Evolutionary conservation across 805 yeast genomes (phyloP).

Genomic region (Wickerhamomyces chaumierensis): DNA sequence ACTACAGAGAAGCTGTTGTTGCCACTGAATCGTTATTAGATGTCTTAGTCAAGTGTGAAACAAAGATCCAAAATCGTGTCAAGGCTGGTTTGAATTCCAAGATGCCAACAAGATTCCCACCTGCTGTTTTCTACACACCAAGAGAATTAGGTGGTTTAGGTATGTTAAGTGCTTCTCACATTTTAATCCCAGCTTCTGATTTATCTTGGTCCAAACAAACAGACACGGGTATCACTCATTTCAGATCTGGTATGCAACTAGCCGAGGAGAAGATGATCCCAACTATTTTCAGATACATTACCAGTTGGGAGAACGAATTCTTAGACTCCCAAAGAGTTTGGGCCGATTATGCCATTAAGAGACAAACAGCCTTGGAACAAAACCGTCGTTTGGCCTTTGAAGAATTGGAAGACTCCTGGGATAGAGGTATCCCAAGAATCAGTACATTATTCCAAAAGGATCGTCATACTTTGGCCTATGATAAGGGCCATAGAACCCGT

Average conservation of each 20-base stretch:
- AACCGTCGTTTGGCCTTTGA: conserved; percentile 83
- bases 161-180: conserved; percentile 95
- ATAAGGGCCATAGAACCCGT: conserved; percentile 84
- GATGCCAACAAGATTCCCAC: conserved; percentile 98
- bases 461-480: conserved; percentile 87
- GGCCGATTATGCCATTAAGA: conserved; percentile 90
- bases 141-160: conserved; percentile 96
- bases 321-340: conserved; percentile 91
- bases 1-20: conserved; percentile 87
- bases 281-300: conserved; percentile 82
- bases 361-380: conserved; percentile 78
- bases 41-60: conserved; percentile 79
- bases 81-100: conserved; percentile 92
- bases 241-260: conserved; percentile 85
- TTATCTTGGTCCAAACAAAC: conserved; percentile 86
- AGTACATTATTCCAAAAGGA: conserved; percentile 93
- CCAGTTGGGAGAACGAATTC: conserved; percentile 96
- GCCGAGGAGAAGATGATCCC: conserved; percentile 78
- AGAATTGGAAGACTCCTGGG: conserved; percentile 92
- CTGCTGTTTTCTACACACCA: conserved; percentile 96
- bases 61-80: conserved; percentile 86
- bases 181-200: conserved; percentile 88
- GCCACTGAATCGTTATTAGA: conserved; percentile 73
- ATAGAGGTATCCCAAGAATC: conserved; percentile 92
- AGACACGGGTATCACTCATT: conserved; percentile 88